These are phyloP conservation scores for Penicillium fimorum DNA, from an alignment of 495 filamentous ascomycete genomes.

Conservation along the genomic window DNA sequence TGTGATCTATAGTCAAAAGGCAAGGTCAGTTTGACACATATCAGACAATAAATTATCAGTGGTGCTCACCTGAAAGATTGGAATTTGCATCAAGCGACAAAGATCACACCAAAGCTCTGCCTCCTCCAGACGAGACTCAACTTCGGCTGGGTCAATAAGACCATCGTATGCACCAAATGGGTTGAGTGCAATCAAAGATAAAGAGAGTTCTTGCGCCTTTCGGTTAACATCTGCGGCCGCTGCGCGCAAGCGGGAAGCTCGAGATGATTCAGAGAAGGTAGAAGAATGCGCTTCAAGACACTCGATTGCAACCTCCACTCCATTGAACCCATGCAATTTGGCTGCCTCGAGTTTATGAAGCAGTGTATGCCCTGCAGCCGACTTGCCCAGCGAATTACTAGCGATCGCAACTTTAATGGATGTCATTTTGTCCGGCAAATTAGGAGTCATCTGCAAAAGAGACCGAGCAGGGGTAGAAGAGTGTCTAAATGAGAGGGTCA, in stretches of 20 bases:
- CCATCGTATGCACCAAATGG: conserved; percentile 20
- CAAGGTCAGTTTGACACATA: not conserved
- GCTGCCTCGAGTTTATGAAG: conserved; percentile 14
- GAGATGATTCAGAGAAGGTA: conserved; percentile 1
- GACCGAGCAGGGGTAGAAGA: too few relatives aligned
- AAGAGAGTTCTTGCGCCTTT: conserved; percentile 4
- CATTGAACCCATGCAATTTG: conserved; percentile 18
- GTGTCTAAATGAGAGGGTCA: too few relatives aligned
- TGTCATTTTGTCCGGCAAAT: not conserved
- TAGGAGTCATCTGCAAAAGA: too few relatives aligned
- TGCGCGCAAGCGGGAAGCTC: conserved; percentile 8
- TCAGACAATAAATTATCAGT: too few relatives aligned
- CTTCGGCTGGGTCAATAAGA: conserved; percentile 2
- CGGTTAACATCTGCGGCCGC: conserved; percentile 12
- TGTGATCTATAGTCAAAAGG: conserved; percentile 11
- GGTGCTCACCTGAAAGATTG: conserved; percentile 14
- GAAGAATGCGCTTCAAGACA: conserved; percentile 17
- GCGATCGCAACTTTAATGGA: conserved; percentile 17
- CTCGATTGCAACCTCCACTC: conserved; percentile 19
- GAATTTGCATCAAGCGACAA: conserved; percentile 18
- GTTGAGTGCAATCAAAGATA: conserved; percentile 16
- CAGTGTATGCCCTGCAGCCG: conserved; percentile 16
- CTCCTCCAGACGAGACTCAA: conserved; percentile 11
- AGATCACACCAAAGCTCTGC: conserved; percentile 19
- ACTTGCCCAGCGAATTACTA: conserved; percentile 19